Percentiles rank a stretch among this genome's conserved stretches.
phyloP scores from a whole-genome alignment of 2,329 filamentous ascomycete genomes.

The Colletotrichum euphorbiae region DNA sequence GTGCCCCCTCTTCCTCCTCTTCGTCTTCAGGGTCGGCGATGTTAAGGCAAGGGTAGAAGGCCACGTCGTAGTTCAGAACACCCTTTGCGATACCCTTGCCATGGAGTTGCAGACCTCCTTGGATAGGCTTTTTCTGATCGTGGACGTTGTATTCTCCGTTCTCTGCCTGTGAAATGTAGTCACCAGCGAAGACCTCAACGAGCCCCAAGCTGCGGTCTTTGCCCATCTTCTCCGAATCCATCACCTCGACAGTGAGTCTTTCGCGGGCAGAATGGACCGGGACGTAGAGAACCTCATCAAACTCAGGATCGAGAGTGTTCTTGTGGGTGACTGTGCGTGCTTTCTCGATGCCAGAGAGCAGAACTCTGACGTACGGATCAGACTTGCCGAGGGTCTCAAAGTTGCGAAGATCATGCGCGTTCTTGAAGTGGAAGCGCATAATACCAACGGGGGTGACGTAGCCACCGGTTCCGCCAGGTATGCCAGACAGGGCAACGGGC shows the following conservation, averaged over 20 bases:
- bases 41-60: constrained; percentile 92
- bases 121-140: constrained; percentile 76
- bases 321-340: constrained; percentile 94
- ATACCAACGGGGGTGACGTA: constrained; percentile 96
- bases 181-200: constrained; percentile 79
- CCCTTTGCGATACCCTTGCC: constrained; percentile 83
- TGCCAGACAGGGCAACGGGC: constrained; percentile 86
- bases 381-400: constrained; percentile 97
- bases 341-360: constrained; percentile 91
- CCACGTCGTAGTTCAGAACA: constrained; percentile 80
- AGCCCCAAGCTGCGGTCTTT: constrained; percentile 90
- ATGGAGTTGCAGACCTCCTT: constrained; percentile 78
- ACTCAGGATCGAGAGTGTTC: constrained; percentile 95
- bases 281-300: constrained; percentile 95
- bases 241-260: constrained; percentile 88
- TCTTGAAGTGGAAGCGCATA: constrained; percentile 92
- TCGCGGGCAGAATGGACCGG: constrained; percentile 89
- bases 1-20: constrained; percentile 65
- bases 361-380: constrained; percentile 89
- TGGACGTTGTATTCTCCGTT: constrained; percentile 84
- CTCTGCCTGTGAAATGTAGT: constrained; percentile 83
- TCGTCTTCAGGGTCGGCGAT: constrained; percentile 91
- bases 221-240: constrained; percentile 94
- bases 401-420: constrained; percentile 86
- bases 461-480: constrained; percentile 81